phyloP scores from a whole-genome alignment of 176 grass and related monocot genomes.

The Dactylis glomerata region DNA sequence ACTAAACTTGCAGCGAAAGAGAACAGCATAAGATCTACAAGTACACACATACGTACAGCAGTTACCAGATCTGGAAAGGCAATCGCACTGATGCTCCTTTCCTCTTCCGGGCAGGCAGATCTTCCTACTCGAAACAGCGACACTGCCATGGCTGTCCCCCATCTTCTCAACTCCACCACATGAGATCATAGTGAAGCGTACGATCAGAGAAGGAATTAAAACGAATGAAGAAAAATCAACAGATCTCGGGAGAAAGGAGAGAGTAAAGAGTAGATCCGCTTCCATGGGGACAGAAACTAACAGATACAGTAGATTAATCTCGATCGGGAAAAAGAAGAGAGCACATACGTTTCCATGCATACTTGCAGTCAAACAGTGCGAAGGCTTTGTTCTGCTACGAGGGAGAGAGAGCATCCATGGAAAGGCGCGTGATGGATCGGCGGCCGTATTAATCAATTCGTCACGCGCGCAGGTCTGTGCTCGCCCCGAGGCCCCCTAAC shows the following conservation, averaged over 20 bases:
- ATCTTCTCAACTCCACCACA: slow-evolving; percentile 19
- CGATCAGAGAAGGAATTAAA: not conserved
- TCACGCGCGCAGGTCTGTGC: slow-evolving; percentile 13
- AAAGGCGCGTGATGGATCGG: slow-evolving; percentile 24
- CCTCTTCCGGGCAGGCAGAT: slow-evolving; percentile 25
- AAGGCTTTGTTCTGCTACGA: not conserved
- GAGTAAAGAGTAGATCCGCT: not conserved
- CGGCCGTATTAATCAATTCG: slow-evolving; percentile 30
- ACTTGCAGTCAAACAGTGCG: not conserved
- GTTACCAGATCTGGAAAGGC: slow-evolving; percentile 39
- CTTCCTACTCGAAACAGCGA: not conserved
- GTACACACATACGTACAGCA: slow-evolving; percentile 21
- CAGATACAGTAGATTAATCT: not conserved
- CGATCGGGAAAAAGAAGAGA: not conserved
- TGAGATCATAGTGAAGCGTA: slow-evolving; percentile 41
- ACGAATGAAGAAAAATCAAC: not conserved
- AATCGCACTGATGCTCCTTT: slow-evolving; percentile 8
- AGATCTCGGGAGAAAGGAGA: not conserved
- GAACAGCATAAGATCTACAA: slow-evolving; percentile 5
- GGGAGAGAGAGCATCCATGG: not conserved
- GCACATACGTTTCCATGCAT: not conserved
- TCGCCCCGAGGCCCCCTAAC: not conserved
- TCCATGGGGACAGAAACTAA: not conserved
- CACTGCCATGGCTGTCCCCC: slow-evolving; percentile 21
- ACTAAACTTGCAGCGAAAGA: not conserved